Percentiles rank a stretch among this genome's conserved stretches.
Evolutionary conservation across 2,329 filamentous ascomycete genomes (phyloP).

Genomic region (Microdochium paspali): DNA sequence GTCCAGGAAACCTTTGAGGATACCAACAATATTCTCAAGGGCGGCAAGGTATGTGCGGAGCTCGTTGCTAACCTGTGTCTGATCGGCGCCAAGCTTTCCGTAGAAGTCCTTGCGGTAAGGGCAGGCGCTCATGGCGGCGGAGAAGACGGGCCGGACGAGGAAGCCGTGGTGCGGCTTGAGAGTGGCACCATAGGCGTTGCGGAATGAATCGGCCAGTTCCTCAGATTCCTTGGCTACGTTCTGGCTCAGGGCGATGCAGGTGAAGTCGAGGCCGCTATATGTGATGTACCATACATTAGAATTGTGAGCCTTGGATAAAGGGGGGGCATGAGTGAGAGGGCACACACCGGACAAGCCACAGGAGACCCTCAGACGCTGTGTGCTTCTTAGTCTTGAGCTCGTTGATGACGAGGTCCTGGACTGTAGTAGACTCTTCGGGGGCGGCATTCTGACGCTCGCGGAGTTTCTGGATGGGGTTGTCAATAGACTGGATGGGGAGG

Average conservation of each 20-base stretch:
- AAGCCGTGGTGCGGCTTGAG: constrained; percentile 90
- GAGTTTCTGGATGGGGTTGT: constrained; percentile 60
- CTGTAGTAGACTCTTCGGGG: constrained; percentile 67
- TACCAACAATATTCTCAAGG: constrained; percentile 68
- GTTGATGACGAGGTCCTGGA: constrained; percentile 78
- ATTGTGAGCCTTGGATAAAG: too few species aligned
- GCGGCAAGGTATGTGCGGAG: constrained; percentile 65
- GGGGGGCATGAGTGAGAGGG: neutral
- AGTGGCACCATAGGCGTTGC: constrained; percentile 71
- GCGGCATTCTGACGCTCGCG: constrained; percentile 71
- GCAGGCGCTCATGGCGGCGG: constrained; percentile 82
- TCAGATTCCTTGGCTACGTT: constrained; percentile 60
- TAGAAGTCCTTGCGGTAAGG: constrained; percentile 95
- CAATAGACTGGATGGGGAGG: constrained; percentile 1
- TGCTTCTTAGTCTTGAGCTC: constrained; percentile 89
- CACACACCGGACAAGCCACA: constrained; percentile 83
- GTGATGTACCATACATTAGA: constrained; percentile 4
- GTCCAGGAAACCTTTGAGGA: constrained; percentile 54
- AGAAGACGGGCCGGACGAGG: constrained; percentile 85
- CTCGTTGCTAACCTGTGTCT: constrained; percentile 51
- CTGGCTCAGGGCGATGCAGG: constrained; percentile 68
- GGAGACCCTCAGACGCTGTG: constrained; percentile 74
- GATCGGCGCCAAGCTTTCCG: constrained; percentile 65
- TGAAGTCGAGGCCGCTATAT: constrained; percentile 83
- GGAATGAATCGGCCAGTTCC: constrained; percentile 83